These are phyloP conservation scores for Forsythia viridissima DNA, from an alignment of 257 asterid species.

Conservation along the genomic window DNA sequence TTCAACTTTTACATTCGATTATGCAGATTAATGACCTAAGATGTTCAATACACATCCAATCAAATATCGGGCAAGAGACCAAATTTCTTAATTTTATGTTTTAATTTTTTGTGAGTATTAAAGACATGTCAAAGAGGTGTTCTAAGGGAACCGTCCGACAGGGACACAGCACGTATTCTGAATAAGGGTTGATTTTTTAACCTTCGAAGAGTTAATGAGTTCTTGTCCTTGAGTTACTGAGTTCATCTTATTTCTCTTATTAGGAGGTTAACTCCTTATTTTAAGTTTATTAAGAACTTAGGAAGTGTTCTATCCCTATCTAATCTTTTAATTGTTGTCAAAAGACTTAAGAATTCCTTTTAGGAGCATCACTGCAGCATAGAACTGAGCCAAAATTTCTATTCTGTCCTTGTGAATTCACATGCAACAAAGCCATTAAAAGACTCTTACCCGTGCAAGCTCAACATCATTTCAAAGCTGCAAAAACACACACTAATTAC, in stretches of 20 bases:
- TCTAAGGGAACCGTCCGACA: background rate
- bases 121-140: background rate
- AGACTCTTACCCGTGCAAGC: conserved; percentile 19
- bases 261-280: too few species aligned
- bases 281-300: too few species aligned
- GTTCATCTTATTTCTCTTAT: too few species aligned
- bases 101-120: background rate
- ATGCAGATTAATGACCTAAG: background rate
- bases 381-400: conserved; percentile 12
- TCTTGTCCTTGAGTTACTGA: too few species aligned
- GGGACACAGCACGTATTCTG: background rate
- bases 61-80: background rate
- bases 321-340: too few species aligned
- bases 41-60: background rate
- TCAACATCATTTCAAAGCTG: conserved; percentile 1
- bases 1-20: background rate
- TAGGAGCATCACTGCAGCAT: background rate
- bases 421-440: conserved; percentile 14
- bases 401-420: conserved; percentile 5
- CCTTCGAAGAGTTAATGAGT: too few species aligned
- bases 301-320: too few species aligned
- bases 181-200: too few species aligned
- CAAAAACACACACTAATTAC: background rate
- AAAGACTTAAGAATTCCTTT: too few species aligned
- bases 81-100: background rate